Conservation (phyloP, 495 filamentous ascomycete genomes). For the Penicillium alfredii region DNA sequence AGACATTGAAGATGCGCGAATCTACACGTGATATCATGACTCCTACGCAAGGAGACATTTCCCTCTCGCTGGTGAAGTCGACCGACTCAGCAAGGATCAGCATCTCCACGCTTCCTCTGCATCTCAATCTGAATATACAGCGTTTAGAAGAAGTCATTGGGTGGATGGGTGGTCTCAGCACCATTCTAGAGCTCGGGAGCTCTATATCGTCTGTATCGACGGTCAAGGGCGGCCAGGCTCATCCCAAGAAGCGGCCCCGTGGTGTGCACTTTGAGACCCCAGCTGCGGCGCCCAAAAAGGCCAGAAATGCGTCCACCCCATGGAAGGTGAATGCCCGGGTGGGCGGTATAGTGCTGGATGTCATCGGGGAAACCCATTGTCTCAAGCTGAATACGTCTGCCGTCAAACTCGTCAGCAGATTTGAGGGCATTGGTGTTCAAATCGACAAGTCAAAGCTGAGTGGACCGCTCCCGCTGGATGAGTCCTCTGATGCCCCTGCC, state of each 20-base stretch:
- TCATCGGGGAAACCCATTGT: conserved; percentile 70
- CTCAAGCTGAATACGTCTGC: conserved; percentile 70
- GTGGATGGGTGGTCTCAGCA: conserved; percentile 89
- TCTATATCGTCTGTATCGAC: conserved; percentile 73
- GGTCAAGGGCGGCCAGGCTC: conserved; percentile 32
- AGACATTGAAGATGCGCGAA: conserved; percentile 59
- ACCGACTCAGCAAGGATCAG: conserved; percentile 51
- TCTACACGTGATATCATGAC: conserved; percentile 59
- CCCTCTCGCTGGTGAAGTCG: conserved; percentile 51
- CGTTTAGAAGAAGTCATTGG: conserved; percentile 78
- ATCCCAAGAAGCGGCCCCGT: conserved; percentile 33
- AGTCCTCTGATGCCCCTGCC: conserved; percentile 44
- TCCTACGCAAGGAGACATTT: conserved; percentile 57
- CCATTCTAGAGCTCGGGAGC: conserved; percentile 78
- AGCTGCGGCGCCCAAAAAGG: conserved; percentile 12
- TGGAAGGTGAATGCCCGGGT: conserved; percentile 71
- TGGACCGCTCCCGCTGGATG: conserved; percentile 56
- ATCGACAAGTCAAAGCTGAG: conserved; percentile 68
- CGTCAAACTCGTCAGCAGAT: conserved; percentile 69
- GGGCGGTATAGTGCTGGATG: conserved; percentile 65
- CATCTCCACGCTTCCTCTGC: conserved; percentile 77
- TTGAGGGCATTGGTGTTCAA: conserved; percentile 59
- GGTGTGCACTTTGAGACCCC: conserved; percentile 68
- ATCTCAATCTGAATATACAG: conserved; percentile 70
- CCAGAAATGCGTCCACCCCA: conserved; percentile 25